phyloP scores from a whole-genome alignment of 208 protist genomes.

The Acanthamoeba castellanii region DNA sequence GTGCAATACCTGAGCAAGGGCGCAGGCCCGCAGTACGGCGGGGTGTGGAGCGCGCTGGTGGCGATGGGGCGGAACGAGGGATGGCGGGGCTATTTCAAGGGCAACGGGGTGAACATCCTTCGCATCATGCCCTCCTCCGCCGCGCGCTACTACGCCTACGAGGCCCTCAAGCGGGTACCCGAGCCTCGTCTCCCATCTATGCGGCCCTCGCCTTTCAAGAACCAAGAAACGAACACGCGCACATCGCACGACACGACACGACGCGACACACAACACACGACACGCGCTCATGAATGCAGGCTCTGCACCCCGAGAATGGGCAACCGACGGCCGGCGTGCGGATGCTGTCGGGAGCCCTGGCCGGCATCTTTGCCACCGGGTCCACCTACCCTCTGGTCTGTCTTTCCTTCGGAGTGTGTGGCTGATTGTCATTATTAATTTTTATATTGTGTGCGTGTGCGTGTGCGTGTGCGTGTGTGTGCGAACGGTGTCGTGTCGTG shows the following conservation, averaged over 20 bases:
- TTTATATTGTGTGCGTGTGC: not conserved
- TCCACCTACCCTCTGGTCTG: not conserved
- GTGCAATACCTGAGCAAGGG: slow-evolving; percentile 56
- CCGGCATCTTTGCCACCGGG: slow-evolving; percentile 6
- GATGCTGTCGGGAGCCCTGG: slow-evolving; percentile 30
- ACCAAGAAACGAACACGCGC: not conserved
- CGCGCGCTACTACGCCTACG: slow-evolving; percentile 64
- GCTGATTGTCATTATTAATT: not conserved
- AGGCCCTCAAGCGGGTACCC: slow-evolving; percentile 35
- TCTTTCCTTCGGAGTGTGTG: not conserved
- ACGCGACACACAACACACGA: no score
- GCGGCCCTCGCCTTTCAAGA: not conserved
- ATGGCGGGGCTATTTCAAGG: slow-evolving; percentile 57
- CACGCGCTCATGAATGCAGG: not conserved
- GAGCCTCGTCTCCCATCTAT: not conserved
- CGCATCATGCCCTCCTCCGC: slow-evolving; percentile 68
- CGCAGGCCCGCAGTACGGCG: slow-evolving; percentile 5
- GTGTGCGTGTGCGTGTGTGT: no score
- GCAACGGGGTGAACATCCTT: slow-evolving; percentile 62
- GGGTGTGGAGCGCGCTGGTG: slow-evolving; percentile 30
- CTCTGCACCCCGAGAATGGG: slow-evolving; percentile 2
- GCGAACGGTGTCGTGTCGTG: no score
- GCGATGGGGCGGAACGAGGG: slow-evolving; percentile 31
- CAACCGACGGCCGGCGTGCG: not conserved
- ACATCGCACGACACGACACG: not conserved